phyloP scores from a whole-genome alignment of 768 basidiomycete species.

The Holtermanniella nyarrowii region DNA sequence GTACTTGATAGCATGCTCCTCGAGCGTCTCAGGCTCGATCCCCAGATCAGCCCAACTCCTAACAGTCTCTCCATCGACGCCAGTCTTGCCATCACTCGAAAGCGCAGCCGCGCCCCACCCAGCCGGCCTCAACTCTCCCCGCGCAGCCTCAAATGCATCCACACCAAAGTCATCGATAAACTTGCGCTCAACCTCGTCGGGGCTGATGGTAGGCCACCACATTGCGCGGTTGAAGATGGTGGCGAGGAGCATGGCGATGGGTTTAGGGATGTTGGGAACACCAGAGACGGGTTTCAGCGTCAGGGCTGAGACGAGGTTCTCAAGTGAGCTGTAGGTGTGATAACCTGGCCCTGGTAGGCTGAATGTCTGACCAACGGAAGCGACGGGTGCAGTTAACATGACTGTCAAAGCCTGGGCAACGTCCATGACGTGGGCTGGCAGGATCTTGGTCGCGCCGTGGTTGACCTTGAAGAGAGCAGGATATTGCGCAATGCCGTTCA shows the following conservation, averaged over 20 bases:
- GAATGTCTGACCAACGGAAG: constrained; percentile 49
- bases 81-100: constrained; percentile 4
- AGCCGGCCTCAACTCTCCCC: constrained; percentile 10
- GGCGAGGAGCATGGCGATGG: constrained; percentile 56
- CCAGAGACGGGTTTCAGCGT: constrained; percentile 64
- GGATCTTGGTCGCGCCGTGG: constrained; percentile 69
- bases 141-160: constrained; percentile 32
- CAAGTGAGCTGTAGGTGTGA: constrained; percentile 57
- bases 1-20: constrained; percentile 79
- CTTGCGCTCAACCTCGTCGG: constrained; percentile 81
- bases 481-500: constrained; percentile 84
- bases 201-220: constrained; percentile 88
- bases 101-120: constrained; percentile 20
- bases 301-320: constrained; percentile 58
- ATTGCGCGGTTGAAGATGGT: constrained; percentile 52
- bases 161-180: constrained; percentile 64
- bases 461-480: constrained; percentile 93
- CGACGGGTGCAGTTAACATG: constrained; percentile 53
- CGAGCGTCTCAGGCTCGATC: constrained; percentile 70
- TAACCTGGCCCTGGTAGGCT: constrained; percentile 81
- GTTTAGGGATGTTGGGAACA: constrained; percentile 67
- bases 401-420: constrained; percentile 86
- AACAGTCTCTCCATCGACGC: constrained; percentile 43
- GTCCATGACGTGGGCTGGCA: constrained; percentile 88
- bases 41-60: constrained; percentile 80